phyloP scores from a whole-genome alignment of 2,329 filamentous ascomycete species.

The Aspergillus quadricinctus region DNA sequence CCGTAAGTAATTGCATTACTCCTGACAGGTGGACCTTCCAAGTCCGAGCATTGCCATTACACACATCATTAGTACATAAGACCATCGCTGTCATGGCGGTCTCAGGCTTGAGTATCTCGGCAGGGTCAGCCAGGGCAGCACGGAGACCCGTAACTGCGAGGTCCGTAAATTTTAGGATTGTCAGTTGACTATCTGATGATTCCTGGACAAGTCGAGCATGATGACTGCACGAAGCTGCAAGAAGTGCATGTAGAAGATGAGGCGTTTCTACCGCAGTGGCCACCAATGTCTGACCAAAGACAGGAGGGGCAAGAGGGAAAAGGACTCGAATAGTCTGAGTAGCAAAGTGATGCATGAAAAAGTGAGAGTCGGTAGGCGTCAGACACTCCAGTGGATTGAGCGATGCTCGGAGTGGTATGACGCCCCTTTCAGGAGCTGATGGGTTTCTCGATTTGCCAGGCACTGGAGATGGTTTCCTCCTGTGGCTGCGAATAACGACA shows the following conservation, averaged over 20 bases:
- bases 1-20: constrained; percentile 19
- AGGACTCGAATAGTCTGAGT: constrained; percentile 23
- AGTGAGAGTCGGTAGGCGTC: constrained; percentile 16
- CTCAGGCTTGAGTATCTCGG: constrained; percentile 15
- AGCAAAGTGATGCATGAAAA: constrained; percentile 23
- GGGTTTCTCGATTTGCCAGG: background rate
- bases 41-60: constrained; percentile 26
- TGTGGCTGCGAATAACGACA: constrained; percentile 6
- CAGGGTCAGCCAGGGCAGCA: constrained; percentile 11
- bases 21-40: constrained; percentile 25
- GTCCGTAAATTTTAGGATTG: constrained; percentile 25
- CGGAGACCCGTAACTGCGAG: constrained; percentile 22
- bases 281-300: constrained; percentile 23
- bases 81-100: constrained; percentile 27
- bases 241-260: constrained; percentile 24
- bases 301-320: constrained; percentile 22
- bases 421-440: background rate
- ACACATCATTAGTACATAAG: constrained; percentile 32
- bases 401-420: constrained; percentile 10
- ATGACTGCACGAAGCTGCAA: constrained; percentile 26
- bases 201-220: constrained; percentile 23
- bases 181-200: constrained; percentile 7
- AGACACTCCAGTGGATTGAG: constrained; percentile 17
- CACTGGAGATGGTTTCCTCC: background rate
- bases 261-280: constrained; percentile 20